phyloP scores from a whole-genome alignment of 1,284 basidiomycete genomes.

The Puccinia brachypodii region DNA sequence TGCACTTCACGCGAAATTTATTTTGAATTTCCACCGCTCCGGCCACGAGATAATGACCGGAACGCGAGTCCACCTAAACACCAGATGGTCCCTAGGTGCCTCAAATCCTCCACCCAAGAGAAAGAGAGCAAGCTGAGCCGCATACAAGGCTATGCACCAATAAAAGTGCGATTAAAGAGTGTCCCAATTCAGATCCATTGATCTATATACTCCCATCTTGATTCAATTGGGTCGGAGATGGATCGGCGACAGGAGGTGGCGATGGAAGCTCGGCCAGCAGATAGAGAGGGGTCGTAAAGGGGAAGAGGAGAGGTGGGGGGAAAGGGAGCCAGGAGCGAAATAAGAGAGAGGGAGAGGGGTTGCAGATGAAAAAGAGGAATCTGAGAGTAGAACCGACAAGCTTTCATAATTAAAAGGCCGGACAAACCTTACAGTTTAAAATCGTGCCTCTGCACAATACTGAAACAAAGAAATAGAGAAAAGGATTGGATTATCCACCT shows the following conservation, averaged over 20 bases:
- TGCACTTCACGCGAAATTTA: background rate
- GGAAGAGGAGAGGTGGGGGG: background rate
- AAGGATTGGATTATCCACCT: background rate
- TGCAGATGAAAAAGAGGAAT: background rate
- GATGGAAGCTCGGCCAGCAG: background rate
- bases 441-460: background rate
- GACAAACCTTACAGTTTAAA: background rate
- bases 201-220: conserved; percentile 21
- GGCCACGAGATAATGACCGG: background rate
- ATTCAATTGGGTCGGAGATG: conserved; percentile 30
- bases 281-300: conserved; percentile 30
- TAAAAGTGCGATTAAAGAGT: background rate
- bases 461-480: background rate
- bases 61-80: background rate
- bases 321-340: conserved; percentile 16
- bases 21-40: background rate
- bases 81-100: background rate
- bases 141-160: conserved; percentile 5
- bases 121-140: background rate
- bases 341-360: background rate
- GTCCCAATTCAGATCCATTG: conserved; percentile 22
- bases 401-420: background rate
- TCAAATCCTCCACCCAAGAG: background rate
- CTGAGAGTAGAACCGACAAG: conserved; percentile 1
- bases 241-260: conserved; percentile 23